Conservation (phyloP, 2,329 filamentous ascomycete species). For the Venturiaceae sp. region DNA sequence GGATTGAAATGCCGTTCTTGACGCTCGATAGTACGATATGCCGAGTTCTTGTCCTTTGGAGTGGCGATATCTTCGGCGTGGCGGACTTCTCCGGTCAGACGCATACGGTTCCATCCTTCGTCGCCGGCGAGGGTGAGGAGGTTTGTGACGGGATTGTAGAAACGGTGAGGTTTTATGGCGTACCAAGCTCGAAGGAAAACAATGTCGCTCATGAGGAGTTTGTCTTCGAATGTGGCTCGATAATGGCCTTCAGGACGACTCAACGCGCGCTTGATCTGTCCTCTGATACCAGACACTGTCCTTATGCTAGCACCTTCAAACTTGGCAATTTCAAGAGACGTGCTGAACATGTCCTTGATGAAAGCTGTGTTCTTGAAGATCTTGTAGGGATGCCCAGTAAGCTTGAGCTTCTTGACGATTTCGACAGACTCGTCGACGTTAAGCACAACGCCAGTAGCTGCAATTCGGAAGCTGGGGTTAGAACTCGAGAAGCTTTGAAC, state of each 20-base stretch:
- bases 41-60: constrained; percentile 72
- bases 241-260: constrained; percentile 92
- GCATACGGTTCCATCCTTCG: constrained; percentile 74
- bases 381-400: constrained; percentile 89
- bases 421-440: constrained; percentile 93
- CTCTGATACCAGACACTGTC: constrained; percentile 89
- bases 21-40: constrained; percentile 59
- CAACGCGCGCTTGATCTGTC: constrained; percentile 93
- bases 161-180: constrained; percentile 85
- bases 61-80: constrained; percentile 65
- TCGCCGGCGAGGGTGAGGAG: constrained; percentile 52
- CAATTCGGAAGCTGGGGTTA: constrained; percentile 84
- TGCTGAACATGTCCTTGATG: constrained; percentile 97
- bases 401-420: constrained; percentile 98
- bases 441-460: constrained; percentile 86
- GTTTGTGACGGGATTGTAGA: constrained; percentile 95
- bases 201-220: constrained; percentile 92
- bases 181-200: constrained; percentile 97
- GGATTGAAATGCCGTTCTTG: constrained; percentile 44
- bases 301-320: constrained; percentile 95
- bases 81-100: constrained; percentile 84
- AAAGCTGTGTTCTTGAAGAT: constrained; percentile 99
- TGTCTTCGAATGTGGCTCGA: constrained; percentile 97
- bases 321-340: constrained; percentile 88
- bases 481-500: constrained; percentile 81